Conservation (phyloP, 495 filamentous ascomycete species). For the Talaromyces ruber region DNA sequence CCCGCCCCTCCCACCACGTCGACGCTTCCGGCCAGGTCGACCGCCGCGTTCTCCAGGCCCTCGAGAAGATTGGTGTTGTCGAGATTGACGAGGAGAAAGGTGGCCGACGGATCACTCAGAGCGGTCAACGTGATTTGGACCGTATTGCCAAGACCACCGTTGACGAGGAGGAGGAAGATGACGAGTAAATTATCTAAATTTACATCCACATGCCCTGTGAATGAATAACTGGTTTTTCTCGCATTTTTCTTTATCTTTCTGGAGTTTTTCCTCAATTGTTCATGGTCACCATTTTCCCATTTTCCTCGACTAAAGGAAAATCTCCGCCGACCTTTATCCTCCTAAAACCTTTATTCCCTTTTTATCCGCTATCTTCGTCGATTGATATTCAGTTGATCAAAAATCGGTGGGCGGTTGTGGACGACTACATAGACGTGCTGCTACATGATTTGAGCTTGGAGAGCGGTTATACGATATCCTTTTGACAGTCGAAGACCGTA, state of each 20-base stretch:
- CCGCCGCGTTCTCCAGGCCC: slow-evolving; percentile 88
- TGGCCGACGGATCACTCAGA: slow-evolving; percentile 92
- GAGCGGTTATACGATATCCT: neutral
- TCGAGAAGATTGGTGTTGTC: slow-evolving; percentile 98
- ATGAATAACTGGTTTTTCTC: slow-evolving; percentile 19
- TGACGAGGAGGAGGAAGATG: slow-evolving; percentile 43
- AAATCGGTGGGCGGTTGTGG: slow-evolving; percentile 1
- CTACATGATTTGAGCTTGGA: slow-evolving; percentile 5
- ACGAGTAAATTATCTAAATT: slow-evolving; percentile 41
- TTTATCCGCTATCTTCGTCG: slow-evolving; percentile 15
- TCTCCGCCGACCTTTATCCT: slow-evolving; percentile 16
- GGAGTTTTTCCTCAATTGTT: slow-evolving; percentile 5
- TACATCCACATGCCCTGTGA: slow-evolving; percentile 25
- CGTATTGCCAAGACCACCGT: slow-evolving; percentile 57
- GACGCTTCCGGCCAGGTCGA: slow-evolving; percentile 91
- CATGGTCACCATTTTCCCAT: slow-evolving; percentile 3
- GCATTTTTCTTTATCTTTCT: slow-evolving; percentile 11
- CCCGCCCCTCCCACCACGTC: slow-evolving; percentile 86
- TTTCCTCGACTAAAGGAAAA: slow-evolving; percentile 12
- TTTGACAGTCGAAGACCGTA: neutral
- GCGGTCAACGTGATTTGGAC: slow-evolving; percentile 97
- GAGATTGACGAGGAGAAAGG: slow-evolving; percentile 96
- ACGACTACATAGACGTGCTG: slow-evolving; percentile 1
- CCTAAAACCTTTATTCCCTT: slow-evolving; percentile 13
- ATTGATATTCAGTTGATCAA: slow-evolving; percentile 10